Evolutionary conservation across 352 stramenopile genomes (phyloP).

Genomic region (Elongisporangium anandrum): DNA sequence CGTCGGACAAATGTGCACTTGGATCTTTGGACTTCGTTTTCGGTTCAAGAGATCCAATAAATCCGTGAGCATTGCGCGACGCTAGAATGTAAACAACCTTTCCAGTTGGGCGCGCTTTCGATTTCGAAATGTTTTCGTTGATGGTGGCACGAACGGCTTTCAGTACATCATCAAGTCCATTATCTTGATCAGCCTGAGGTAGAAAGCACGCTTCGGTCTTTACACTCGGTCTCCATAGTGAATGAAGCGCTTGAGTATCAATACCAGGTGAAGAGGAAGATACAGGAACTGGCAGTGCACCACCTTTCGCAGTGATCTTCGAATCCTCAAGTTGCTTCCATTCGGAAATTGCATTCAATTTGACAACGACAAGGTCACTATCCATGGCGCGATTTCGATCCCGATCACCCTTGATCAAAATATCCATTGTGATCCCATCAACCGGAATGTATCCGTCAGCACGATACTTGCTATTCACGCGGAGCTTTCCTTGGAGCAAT

Average conservation of each 20-base stretch:
- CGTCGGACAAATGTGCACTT: constrained; percentile 22
- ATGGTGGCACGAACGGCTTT: constrained; percentile 20
- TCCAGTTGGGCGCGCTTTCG: constrained; percentile 42
- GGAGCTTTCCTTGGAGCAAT: constrained; percentile 60
- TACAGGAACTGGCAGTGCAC: constrained; percentile 3
- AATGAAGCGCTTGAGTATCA: constrained; percentile 32
- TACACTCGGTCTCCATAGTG: constrained; percentile 42
- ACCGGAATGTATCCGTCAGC: constrained; percentile 78
- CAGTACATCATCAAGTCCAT: constrained; percentile 12
- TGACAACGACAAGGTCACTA: constrained; percentile 72
- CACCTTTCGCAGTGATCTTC: constrained; percentile 13
- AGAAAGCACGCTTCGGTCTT: constrained; percentile 31
- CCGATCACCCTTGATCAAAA: constrained; percentile 65
- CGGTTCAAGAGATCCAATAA: constrained; percentile 56
- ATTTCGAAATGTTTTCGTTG: constrained; percentile 24
- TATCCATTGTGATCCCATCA: constrained; percentile 64
- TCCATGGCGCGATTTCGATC: constrained; percentile 78
- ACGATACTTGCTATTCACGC: constrained; percentile 68
- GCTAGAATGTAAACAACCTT: constrained; percentile 70
- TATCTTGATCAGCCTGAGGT: constrained; percentile 7
- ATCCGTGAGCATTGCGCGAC: constrained; percentile 47
- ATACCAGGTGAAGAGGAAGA: constrained; percentile 19
- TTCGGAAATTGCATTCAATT: constrained; percentile 40
- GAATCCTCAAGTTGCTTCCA: constrained; percentile 45
- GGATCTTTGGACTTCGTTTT: constrained; percentile 38